These are phyloP conservation scores for Botryotinia narcissicola DNA, from an alignment of 2,329 filamentous ascomycete species.

Conservation along the genomic window DNA sequence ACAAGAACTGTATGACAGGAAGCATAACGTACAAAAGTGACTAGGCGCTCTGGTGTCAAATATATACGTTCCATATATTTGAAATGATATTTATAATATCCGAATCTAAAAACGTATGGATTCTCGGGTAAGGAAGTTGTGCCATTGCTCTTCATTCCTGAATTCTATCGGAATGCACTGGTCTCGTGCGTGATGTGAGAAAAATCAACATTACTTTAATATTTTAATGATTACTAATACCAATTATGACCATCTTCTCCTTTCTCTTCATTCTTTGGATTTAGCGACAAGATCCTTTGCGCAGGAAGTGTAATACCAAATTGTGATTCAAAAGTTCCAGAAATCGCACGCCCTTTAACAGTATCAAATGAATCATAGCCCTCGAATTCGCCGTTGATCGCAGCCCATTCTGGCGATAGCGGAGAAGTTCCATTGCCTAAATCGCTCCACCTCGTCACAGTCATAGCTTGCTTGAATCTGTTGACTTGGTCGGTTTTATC, in stretches of 20 bases:
- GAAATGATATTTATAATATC: no score
- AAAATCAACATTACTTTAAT: not conserved
- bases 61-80: not conserved
- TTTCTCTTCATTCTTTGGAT: constrained; percentile 52
- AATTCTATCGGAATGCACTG: not conserved
- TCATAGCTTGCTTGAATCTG: constrained; percentile 57
- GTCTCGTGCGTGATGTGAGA: not conserved
- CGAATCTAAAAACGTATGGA: not conserved
- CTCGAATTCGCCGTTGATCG: constrained; percentile 47
- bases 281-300: constrained; percentile 56
- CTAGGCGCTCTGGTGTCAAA: not conserved
- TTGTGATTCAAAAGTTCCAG: constrained; percentile 57
- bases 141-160: not conserved
- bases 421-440: constrained; percentile 54
- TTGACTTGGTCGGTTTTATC: constrained; percentile 46
- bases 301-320: constrained; percentile 54
- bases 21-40: not conserved
- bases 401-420: constrained; percentile 52
- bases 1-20: not conserved
- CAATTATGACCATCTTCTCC: constrained; percentile 57
- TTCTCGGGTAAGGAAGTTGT: not conserved
- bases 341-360: constrained; percentile 54
- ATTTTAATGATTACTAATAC: constrained; percentile 46
- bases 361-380: constrained; percentile 53
- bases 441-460: constrained; percentile 61